Evolutionary conservation across 306 rosid genomes (phyloP).

Genomic region (Oemleria cerasiformis): DNA sequence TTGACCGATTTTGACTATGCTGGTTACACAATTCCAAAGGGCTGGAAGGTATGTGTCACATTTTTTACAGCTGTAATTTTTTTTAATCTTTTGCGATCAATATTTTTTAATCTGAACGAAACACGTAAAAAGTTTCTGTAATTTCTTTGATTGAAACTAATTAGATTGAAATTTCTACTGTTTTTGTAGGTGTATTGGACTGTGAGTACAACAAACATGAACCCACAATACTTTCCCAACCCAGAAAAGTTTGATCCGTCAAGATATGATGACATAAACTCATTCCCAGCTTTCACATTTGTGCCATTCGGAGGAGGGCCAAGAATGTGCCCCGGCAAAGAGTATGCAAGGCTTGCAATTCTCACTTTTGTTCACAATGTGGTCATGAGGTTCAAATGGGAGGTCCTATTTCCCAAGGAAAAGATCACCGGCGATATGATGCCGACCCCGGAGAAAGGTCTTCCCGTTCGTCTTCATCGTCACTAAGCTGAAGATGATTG

Average conservation of each 20-base stretch:
- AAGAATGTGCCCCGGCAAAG: constrained; percentile 40
- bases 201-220: constrained; percentile 34
- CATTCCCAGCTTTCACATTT: constrained; percentile 27
- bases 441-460: constrained; percentile 42
- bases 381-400: constrained; percentile 36
- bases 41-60: constrained; percentile 36
- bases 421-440: constrained; percentile 39
- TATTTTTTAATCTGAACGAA: no score
- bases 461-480: constrained; percentile 27
- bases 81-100: no score
- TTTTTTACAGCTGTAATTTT: neutral
- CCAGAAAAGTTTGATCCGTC: constrained; percentile 38
- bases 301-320: constrained; percentile 47
- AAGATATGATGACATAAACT: constrained; percentile 20
- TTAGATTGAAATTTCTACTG: neutral
- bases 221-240: constrained; percentile 29
- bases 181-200: constrained; percentile 42
- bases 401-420: constrained; percentile 22
- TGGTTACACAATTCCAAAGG: constrained; percentile 40
- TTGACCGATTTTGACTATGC: constrained; percentile 31
- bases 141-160: neutral
- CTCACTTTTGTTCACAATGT: constrained; percentile 39
- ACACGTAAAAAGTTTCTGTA: no score
- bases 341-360: constrained; percentile 36
- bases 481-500: constrained; percentile 7